These are phyloP conservation scores for Kentomonas sorsogonicus DNA, from an alignment of 208 protist species.

Conservation along the genomic window DNA sequence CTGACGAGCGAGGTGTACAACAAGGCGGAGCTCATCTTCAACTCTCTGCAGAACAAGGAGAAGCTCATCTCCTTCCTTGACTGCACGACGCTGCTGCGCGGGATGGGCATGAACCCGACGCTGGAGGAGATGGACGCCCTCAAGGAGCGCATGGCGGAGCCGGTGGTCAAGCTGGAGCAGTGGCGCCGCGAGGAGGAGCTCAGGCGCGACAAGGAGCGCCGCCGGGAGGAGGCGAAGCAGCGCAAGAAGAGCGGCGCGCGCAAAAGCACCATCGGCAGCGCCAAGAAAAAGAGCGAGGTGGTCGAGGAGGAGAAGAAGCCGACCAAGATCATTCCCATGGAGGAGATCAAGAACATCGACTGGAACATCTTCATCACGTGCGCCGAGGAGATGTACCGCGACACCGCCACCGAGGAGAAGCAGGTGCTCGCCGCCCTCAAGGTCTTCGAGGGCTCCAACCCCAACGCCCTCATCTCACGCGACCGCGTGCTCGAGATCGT, in stretches of 20 bases:
- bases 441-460: constrained; percentile 21
- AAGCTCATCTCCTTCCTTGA: constrained; percentile 87
- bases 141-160: constrained; percentile 67
- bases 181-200: constrained; percentile 84
- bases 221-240: constrained; percentile 66
- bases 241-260: constrained; percentile 30
- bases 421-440: constrained; percentile 56
- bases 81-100: constrained; percentile 83
- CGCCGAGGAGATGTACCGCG: constrained; percentile 74
- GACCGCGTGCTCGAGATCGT: constrained; percentile 57
- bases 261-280: constrained; percentile 15
- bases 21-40: constrained; percentile 70
- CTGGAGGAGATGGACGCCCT: constrained; percentile 78
- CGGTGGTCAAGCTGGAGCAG: constrained; percentile 69
- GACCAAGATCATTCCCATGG: constrained; percentile 59
- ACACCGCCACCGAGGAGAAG: constrained; percentile 60
- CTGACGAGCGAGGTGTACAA: constrained; percentile 89
- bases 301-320: constrained; percentile 27
- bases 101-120: constrained; percentile 89
- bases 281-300: constrained; percentile 5
- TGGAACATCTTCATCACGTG: constrained; percentile 91
- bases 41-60: constrained; percentile 80
- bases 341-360: constrained; percentile 92
- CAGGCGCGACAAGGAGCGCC: constrained; percentile 66
- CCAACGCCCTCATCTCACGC: constrained; percentile 26